A percentile compares a stretch with the other conserved stretches of the same genome.
Evolutionary conservation across 768 basidiomycete species (phyloP).

Genomic region (Tephrocybe sp.): DNA sequence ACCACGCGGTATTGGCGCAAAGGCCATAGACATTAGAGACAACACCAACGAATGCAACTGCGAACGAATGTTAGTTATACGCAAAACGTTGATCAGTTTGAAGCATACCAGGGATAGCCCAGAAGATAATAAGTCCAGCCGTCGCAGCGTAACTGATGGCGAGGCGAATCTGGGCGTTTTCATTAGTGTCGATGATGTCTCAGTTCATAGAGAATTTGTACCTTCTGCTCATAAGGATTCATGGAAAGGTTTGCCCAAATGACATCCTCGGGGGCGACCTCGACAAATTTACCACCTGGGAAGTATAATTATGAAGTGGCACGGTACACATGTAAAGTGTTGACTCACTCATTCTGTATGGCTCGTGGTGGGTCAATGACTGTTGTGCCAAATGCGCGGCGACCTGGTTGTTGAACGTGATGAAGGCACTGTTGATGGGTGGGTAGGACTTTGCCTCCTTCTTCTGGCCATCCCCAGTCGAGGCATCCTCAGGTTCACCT

Average conservation of each 20-base stretch:
- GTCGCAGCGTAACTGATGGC: slow-evolving; percentile 75
- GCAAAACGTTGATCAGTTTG: not conserved
- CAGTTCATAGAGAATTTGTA: too few species aligned
- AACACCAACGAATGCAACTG: slow-evolving; percentile 81
- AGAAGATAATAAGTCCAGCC: slow-evolving; percentile 78
- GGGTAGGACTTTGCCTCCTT: slow-evolving; percentile 42
- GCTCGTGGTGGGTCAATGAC: slow-evolving; percentile 73
- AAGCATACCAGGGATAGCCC: slow-evolving; percentile 77
- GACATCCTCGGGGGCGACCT: slow-evolving; percentile 85
- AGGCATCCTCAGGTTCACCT: slow-evolving; percentile 6
- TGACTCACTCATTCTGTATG: slow-evolving; percentile 70
- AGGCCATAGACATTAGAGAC: slow-evolving; percentile 80
- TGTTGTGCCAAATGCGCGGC: slow-evolving; percentile 88
- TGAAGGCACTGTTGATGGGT: slow-evolving; percentile 72
- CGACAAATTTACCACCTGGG: slow-evolving; percentile 61
- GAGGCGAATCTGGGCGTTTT: slow-evolving; percentile 52
- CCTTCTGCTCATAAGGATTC: slow-evolving; percentile 84
- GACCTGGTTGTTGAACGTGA: slow-evolving; percentile 91
- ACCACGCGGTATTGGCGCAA: slow-evolving; percentile 63
- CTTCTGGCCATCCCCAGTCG: not conserved
- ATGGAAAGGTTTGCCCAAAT: slow-evolving; percentile 89
- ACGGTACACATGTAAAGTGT: not conserved
- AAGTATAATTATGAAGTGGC: not conserved
- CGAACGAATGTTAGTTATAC: not conserved
- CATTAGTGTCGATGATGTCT: too few species aligned